Conservation (phyloP, 1,139 yeast species). For the Chernovozyma sophiae-reginae region DNA sequence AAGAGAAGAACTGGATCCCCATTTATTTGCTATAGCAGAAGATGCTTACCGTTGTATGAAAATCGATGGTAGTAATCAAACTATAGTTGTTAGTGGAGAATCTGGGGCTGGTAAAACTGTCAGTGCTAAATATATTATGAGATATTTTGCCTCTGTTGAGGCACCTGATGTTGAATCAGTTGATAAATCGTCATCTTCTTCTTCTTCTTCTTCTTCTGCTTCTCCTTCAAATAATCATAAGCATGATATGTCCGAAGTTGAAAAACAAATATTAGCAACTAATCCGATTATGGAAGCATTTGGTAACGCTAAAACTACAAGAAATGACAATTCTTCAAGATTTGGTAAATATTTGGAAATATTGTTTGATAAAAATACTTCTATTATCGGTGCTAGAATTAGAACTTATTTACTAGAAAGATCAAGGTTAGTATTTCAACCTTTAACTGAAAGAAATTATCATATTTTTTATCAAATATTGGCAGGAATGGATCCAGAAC, state of each 20-base stretch:
- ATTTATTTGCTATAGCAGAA: slow-evolving; percentile 95
- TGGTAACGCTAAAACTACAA: slow-evolving; percentile 96
- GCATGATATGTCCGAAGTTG: slow-evolving; percentile 85
- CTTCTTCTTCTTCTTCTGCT: too few species aligned
- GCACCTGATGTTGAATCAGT: slow-evolving; percentile 42
- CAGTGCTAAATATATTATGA: slow-evolving; percentile 94
- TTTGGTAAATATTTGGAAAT: slow-evolving; percentile 96
- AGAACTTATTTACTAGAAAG: slow-evolving; percentile 91
- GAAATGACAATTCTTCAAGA: slow-evolving; percentile 96
- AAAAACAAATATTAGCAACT: slow-evolving; percentile 91
- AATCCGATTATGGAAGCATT: slow-evolving; percentile 98
- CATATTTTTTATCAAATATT: slow-evolving; percentile 92
- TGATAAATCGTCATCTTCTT: slow-evolving; percentile 6
- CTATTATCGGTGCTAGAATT: slow-evolving; percentile 90
- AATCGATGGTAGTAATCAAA: slow-evolving; percentile 78
- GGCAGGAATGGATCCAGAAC: slow-evolving; percentile 66
- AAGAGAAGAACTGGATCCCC: slow-evolving; percentile 94
- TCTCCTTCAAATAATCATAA: slow-evolving; percentile 44
- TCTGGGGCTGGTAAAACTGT: slow-evolving; percentile 99
- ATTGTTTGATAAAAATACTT: slow-evolving; percentile 65
- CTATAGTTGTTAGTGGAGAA: slow-evolving; percentile 96
- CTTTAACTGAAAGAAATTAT: slow-evolving; percentile 82
- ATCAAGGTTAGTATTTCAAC: slow-evolving; percentile 92
- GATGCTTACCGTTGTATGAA: slow-evolving; percentile 98
- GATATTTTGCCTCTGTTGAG: slow-evolving; percentile 95